Base-by-base conservation (phyloP, 2,329 filamentous ascomycete genomes). In the Trichoderma polysporum region DNA sequence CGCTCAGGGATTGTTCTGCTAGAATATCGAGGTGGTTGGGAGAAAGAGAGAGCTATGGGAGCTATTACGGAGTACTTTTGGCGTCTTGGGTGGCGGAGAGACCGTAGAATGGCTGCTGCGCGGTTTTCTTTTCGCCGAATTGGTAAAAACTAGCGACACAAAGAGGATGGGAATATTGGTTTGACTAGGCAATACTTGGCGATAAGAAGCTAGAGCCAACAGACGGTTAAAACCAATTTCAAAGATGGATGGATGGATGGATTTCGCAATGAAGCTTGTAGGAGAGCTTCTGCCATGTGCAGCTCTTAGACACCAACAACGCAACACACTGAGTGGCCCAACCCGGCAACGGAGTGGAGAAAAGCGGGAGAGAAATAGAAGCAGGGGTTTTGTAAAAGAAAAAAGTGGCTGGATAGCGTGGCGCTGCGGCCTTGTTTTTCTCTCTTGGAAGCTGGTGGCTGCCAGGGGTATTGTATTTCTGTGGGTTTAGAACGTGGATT, bases 1-100 rank as follows among this genome's bases (percentile, higher is more conserved):
- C n/a, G 29, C n/a, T 10, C 37, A 58, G 56, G 56, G 37, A 13
- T 22, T 19, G 35, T 39, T 39, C 35, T 39, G 33, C 25, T 57
- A n/a, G 54, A 60, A 52, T 66, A 59, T 60, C 41, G 64, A 60
- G 64, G 64, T 66, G 64, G 64, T 66, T 66, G 64, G 63, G 58
- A 35, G n/a, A 45, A 2, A 45, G 1, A 53, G 27, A 35, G 7
- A 17, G 29, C 29, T 29, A 33, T 45, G 15, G 39, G 13, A 33
- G n/a, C 41, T 52, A 13, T 41, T 62, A 52, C 15, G 41, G 41
- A 17, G 27, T 27, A 29, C 1, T 12, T 7, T 17, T 49, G 27
- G 27, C 25, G n/a, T 52, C 33, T 61, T 29, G 57, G 45, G 33
- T 29, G 17, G 25, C 17, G 59, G 59, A 29, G 27, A 29, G n/a